phyloP scores from a whole-genome alignment of 164 flowering plant species.

The Paratinospora sagittata region DNA sequence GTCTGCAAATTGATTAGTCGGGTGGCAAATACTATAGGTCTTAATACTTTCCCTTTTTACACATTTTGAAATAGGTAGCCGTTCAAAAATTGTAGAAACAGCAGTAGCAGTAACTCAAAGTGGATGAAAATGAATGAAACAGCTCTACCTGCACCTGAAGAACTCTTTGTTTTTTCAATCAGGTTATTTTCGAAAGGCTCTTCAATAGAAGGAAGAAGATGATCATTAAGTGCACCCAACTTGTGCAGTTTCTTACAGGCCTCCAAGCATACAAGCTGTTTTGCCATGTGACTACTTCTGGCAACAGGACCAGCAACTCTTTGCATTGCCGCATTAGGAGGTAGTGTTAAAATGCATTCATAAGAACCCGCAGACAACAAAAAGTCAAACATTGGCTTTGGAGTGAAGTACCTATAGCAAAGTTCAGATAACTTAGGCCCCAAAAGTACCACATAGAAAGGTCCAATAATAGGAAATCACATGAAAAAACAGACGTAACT shows the following conservation, averaged over 20 bases:
- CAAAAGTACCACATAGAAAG: background rate
- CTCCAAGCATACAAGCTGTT: conserved; percentile 80
- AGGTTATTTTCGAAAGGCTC: conserved; percentile 26
- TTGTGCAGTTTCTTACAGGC: conserved; percentile 77
- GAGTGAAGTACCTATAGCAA: conserved; percentile 44
- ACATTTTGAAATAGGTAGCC: background rate
- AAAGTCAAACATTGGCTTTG: conserved; percentile 50
- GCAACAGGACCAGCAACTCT: conserved; percentile 49
- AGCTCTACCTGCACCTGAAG: conserved; percentile 63
- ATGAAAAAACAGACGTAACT: conserved; percentile 1
- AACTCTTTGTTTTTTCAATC: conserved; percentile 22
- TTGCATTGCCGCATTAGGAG: conserved; percentile 67
- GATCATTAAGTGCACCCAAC: conserved; percentile 70
- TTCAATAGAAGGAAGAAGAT: conserved; percentile 55
- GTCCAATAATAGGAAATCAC: background rate
- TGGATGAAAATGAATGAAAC: background rate
- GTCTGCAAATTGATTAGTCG: background rate
- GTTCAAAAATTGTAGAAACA: background rate
- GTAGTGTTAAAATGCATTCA: conserved; percentile 51
- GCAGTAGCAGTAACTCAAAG: background rate
- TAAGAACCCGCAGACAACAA: conserved; percentile 28
- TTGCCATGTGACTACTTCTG: conserved; percentile 39
- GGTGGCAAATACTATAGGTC: background rate
- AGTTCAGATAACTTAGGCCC: background rate
- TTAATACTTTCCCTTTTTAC: no score